These are phyloP conservation scores for Salmacisia buchloeana DNA, from an alignment of 1,284 basidiomycete genomes.

Conservation along the genomic window DNA sequence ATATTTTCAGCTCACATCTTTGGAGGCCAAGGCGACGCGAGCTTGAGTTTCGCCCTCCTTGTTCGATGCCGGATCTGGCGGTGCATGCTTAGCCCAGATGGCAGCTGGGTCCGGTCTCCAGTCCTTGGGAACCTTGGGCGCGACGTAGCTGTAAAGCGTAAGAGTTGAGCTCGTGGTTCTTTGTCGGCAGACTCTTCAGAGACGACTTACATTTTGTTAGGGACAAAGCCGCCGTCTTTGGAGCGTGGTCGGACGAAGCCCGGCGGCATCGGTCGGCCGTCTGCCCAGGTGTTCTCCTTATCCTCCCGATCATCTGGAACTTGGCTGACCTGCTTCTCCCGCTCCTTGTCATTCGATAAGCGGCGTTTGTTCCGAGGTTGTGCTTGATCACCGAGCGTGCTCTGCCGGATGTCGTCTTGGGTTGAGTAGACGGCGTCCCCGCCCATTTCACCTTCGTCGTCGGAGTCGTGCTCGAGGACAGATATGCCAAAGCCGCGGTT, in stretches of 20 bases:
- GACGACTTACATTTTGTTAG: neutral
- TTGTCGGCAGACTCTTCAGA: neutral
- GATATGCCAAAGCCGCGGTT: conserved; percentile 64
- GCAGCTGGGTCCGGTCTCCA: conserved; percentile 78
- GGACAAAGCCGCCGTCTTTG: neutral
- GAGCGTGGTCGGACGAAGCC: conserved; percentile 59
- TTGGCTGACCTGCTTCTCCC: neutral
- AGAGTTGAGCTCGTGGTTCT: conserved; percentile 62
- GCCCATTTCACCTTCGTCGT: conserved; percentile 81
- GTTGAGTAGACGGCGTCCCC: conserved; percentile 55
- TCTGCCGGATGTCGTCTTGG: conserved; percentile 18
- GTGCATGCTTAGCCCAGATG: conserved; percentile 61
- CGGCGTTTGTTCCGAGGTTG: neutral
- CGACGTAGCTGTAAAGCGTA: conserved; percentile 63
- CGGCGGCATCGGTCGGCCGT: conserved; percentile 66
- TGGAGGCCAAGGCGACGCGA: neutral
- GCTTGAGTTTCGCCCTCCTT: conserved; percentile 12
- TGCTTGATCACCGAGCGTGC: conserved; percentile 12
- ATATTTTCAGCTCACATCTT: conserved; percentile 17
- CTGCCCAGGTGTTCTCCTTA: conserved; percentile 56
- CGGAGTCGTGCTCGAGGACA: conserved; percentile 67
- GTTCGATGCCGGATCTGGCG: conserved; percentile 24
- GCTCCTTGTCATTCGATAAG: neutral
- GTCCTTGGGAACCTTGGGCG: conserved; percentile 70
- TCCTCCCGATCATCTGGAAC: too few species aligned